Evolutionary conservation across 2,329 filamentous ascomycete genomes (phyloP).

Genomic region (Fusarium hainanense): DNA sequence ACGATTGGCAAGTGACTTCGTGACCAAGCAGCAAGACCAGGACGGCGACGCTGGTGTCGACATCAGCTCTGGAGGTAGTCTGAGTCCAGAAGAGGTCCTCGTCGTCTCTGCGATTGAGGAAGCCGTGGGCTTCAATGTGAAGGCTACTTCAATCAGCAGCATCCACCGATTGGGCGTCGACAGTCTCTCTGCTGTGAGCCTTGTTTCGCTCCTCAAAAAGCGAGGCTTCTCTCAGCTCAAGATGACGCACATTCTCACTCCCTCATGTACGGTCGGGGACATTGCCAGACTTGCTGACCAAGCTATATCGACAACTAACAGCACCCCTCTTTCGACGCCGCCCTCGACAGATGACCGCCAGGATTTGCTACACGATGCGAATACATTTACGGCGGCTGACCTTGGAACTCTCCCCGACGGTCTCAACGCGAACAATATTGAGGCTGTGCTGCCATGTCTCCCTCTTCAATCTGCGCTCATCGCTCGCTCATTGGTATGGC

Average conservation of each 20-base stretch:
- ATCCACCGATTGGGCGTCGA: slow-evolving; percentile 22
- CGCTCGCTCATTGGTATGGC: slow-evolving; percentile 14
- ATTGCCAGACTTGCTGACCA: not conserved
- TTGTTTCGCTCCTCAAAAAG: not conserved
- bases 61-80: rapidly evolving
- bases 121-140: not conserved
- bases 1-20: slow-evolving; percentile 6
- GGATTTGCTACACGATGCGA: rapidly evolving
- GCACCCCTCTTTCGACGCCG: not conserved
- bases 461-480: slow-evolving; percentile 28
- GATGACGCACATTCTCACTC: slow-evolving; percentile 3
- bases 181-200: slow-evolving; percentile 20
- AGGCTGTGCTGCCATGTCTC: slow-evolving; percentile 15
- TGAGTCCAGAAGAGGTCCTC: not conserved
- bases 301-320: rapidly evolving
- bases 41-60: rapidly evolving
- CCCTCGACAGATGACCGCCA: not conserved
- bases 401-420: not conserved
- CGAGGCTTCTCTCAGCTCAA: slow-evolving; percentile 11
- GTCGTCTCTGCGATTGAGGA: slow-evolving; percentile 6
- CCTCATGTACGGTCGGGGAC: not conserved
- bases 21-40: not conserved
- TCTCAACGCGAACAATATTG: not conserved
- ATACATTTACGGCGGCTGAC: rapidly evolving
- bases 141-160: not conserved